Conservation (phyloP, 768 basidiomycete genomes). For the Symmetrospora coprosmae region DNA sequence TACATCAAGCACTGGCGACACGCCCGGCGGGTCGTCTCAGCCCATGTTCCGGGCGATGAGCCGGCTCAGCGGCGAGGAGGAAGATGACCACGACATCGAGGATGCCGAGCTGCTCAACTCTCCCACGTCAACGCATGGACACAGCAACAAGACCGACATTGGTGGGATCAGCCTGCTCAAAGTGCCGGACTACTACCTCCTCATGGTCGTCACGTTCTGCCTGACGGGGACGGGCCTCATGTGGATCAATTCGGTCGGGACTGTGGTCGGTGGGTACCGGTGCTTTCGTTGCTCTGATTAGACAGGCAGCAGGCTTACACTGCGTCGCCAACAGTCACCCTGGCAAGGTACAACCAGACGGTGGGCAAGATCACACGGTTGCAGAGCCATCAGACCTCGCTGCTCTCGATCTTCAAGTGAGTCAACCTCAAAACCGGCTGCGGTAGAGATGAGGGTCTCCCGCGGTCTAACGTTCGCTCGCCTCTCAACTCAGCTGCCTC, state of each 20-base stretch:
- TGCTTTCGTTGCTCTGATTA: neutral
- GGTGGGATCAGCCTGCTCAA: neutral
- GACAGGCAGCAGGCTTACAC: neutral
- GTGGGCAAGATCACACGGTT: neutral
- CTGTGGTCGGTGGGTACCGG: slow-evolving; percentile 4
- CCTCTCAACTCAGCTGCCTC: neutral
- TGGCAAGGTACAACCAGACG: slow-evolving; percentile 2
- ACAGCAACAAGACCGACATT: neutral
- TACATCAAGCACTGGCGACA: too few species aligned
- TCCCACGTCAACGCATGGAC: neutral
- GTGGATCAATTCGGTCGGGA: slow-evolving; percentile 22
- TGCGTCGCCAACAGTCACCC: neutral
- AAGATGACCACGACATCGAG: too few species aligned
- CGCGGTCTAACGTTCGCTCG: neutral
- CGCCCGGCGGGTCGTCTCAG: too few species aligned
- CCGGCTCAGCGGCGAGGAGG: too few species aligned
- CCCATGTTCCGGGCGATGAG: too few species aligned
- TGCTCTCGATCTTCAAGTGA: slow-evolving; percentile 19
- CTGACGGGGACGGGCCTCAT: slow-evolving; percentile 15
- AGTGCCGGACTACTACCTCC: slow-evolving; percentile 4
- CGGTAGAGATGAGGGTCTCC: neutral
- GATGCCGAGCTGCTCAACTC: too few species aligned
- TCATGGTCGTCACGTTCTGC: slow-evolving; percentile 11
- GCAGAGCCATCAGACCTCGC: slow-evolving; percentile 11
- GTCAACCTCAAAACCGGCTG: neutral